Conservation (phyloP, 2,329 filamentous ascomycete genomes). For the Phyllosticta paracitricarpa region DNA sequence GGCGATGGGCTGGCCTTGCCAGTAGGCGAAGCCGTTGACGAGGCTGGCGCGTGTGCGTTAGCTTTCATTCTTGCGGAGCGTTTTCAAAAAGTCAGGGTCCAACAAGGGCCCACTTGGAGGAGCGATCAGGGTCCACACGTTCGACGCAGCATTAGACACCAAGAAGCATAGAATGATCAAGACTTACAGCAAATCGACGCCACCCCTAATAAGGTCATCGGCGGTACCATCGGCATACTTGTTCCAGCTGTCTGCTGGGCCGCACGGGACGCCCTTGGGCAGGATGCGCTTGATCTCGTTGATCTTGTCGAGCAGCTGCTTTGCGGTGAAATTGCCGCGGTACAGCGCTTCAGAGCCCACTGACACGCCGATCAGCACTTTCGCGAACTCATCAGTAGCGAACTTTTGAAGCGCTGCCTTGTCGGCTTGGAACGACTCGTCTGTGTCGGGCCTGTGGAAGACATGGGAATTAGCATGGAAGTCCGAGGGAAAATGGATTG, state of each 20-base stretch:
- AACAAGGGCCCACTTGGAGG: too few species aligned
- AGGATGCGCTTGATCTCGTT: conserved; percentile 48
- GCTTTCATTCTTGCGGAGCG: neutral
- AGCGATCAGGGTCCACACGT: neutral
- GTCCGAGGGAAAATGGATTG: neutral
- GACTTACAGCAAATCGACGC: conserved; percentile 48
- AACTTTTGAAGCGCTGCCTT: conserved; percentile 46
- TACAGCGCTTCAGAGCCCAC: conserved; percentile 64
- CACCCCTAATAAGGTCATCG: conserved; percentile 50
- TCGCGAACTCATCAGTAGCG: conserved; percentile 38
- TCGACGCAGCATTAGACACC: neutral
- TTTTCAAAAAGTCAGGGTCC: neutral
- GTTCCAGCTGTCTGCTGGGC: conserved; percentile 66
- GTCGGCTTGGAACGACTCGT: conserved; percentile 52
- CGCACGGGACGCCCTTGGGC: conserved; percentile 42
- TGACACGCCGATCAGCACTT: conserved; percentile 57
- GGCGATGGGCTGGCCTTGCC: conserved; percentile 52
- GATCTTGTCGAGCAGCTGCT: conserved; percentile 52
- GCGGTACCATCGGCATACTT: conserved; percentile 59
- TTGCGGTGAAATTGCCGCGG: conserved; percentile 55
- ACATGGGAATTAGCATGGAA: neutral
- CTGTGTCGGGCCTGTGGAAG: conserved; percentile 46
- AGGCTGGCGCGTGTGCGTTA: conserved; percentile 32
- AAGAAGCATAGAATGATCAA: neutral
- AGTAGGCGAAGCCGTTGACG: conserved; percentile 63